A percentile compares a stretch with the other conserved stretches of the same genome.
Conservation (phyloP, 441 rosid genomes). For the Kokia cookei region DNA sequence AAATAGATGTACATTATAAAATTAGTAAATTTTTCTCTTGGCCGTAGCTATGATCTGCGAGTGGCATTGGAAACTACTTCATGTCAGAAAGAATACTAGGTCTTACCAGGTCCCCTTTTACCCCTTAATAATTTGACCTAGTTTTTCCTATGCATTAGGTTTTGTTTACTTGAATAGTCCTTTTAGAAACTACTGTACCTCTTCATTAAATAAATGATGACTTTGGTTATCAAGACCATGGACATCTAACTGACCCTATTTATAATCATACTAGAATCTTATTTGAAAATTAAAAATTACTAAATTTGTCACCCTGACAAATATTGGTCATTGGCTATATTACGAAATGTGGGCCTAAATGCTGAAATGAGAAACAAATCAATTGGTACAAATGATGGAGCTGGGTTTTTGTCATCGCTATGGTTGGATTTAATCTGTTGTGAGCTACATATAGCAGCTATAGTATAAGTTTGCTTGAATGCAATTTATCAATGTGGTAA, state of each 20-base stretch:
- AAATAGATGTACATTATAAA: background rate
- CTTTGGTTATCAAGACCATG: background rate
- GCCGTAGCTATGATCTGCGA: background rate
- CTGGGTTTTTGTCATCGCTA: background rate
- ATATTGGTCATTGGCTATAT: background rate
- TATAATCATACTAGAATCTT: background rate
- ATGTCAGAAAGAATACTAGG: background rate
- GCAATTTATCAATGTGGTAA: background rate
- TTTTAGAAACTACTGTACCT: conserved; percentile 25
- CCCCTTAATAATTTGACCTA: background rate
- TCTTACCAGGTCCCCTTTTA: background rate
- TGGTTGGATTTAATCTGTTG: background rate
- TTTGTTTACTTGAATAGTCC: conserved; percentile 50
- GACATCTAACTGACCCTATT: background rate
- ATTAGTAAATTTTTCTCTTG: background rate
- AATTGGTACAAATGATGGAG: background rate
- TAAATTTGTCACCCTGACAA: background rate
- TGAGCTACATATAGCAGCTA: background rate
- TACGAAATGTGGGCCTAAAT: background rate
- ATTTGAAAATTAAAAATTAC: background rate
- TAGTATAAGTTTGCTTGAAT: background rate
- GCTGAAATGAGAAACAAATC: background rate
- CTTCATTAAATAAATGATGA: conserved; percentile 9
- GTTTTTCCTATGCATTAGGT: conserved; percentile 34
- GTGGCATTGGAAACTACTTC: background rate